phyloP scores from a whole-genome alignment of 225 moss, liverwort and hornwort genomes.

The Pseudisothecium myosuroides region DNA sequence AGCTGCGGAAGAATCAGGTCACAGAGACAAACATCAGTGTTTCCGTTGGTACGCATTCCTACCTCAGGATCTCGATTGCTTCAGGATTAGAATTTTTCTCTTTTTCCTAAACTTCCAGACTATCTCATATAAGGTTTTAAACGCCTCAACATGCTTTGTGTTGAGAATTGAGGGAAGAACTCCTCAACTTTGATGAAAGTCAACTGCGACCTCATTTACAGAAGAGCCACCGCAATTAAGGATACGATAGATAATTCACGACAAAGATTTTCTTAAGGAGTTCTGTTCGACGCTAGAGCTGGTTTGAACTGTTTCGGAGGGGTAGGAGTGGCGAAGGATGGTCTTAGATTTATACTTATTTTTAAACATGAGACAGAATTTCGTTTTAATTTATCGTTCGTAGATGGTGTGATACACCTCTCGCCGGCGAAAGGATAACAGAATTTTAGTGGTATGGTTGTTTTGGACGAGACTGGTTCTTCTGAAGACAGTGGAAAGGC shows the following conservation, averaged over 20 bases:
- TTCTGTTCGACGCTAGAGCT: not conserved
- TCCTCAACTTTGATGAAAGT: not conserved
- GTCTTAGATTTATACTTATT: not conserved
- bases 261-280: not conserved
- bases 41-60: conserved; percentile 70
- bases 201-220: not conserved
- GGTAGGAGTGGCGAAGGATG: not conserved
- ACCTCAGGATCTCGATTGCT: not conserved
- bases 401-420: not conserved
- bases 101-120: not conserved
- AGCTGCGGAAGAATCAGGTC: conserved; percentile 99
- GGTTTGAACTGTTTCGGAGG: not conserved
- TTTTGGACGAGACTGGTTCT: not conserved
- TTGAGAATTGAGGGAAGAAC: not conserved
- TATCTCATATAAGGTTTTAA: not conserved
- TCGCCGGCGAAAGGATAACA: not conserved
- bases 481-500: not conserved
- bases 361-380: not conserved
- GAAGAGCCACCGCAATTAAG: not conserved
- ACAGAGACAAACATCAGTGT: conserved; percentile 98
- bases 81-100: not conserved
- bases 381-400: not conserved
- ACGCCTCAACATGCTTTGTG: not conserved
- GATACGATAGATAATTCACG: not conserved
- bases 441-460: not conserved